Evolutionary conservation across 441 rosid species (phyloP), one percentile per base, ranked within the genome.

Genomic region (Cnidoscolus chayamansa): DNA sequence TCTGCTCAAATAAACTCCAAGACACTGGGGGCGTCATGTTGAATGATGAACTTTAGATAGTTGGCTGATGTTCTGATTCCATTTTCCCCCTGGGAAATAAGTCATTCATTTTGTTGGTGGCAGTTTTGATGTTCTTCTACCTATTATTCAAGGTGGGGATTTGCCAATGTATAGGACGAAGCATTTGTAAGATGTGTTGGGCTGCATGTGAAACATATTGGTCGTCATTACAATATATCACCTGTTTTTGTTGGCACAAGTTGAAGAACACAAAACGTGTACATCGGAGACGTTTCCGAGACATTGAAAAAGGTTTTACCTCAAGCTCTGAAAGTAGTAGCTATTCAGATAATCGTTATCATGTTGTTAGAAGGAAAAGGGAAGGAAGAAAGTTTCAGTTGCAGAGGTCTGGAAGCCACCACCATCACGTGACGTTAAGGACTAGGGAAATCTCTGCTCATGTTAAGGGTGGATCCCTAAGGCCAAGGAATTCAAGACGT

Each of bases 141-240:
- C 82, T 87, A 19, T 64, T 87, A 69, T 84, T 87, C 89, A 83
- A 87, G 81, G 43, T 93, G 69, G 98, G 95, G n/a, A 84, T 93
- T 19, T 89, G 86, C 83, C 92, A 90, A 57, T 93, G 97, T 83
- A 71, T 88, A 13, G 80, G 73, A 35, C 86, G 79, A 81, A 85
- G 90, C 87, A 82, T 93, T 7, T 88, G 95, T 66, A 88, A 85
- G 71, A 86, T 89, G 86, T 85, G 87, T 17, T 92, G 88, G 84
- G 85, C 84, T 15, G 88, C 81, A 8, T 92, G 92, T 30, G 84
- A 82, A 25, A 73, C 85, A 0, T 90, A 87, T 70, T 92, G 93
- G 86, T 78, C 30, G 32, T 81, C 90, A 3, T 47, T 88, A 2
- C 74, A 81, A 61, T 85, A 85, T 57, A 71, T 83, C 17, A 56